phyloP scores from a whole-genome alignment of 176 grass and related monocot genomes.

The Carex parvula region DNA sequence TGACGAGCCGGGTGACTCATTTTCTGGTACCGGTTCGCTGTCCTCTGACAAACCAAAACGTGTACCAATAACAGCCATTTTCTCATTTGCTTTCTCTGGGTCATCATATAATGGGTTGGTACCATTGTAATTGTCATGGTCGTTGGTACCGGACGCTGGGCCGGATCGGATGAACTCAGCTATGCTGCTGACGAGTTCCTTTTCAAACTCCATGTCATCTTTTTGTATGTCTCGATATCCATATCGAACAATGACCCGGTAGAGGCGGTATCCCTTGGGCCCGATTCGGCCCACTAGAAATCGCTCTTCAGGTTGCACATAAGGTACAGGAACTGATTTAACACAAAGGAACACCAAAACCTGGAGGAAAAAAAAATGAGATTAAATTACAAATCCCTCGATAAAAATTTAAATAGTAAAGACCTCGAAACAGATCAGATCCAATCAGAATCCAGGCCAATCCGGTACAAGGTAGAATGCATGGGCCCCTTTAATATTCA shows the following conservation, averaged over 20 bases:
- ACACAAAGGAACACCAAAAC: slow-evolving; percentile 79
- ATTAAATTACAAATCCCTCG: background rate
- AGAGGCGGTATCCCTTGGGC: slow-evolving; percentile 62
- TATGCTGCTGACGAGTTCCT: slow-evolving; percentile 71
- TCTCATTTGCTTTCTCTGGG: slow-evolving; percentile 39
- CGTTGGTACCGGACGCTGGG: background rate
- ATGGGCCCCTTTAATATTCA: too few species aligned
- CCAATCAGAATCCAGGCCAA: too few species aligned
- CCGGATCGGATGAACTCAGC: slow-evolving; percentile 74
- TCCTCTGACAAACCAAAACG: slow-evolving; percentile 49
- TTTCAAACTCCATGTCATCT: slow-evolving; percentile 77
- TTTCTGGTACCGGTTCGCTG: slow-evolving; percentile 10
- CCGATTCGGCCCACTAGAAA: slow-evolving; percentile 78
- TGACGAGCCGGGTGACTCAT: slow-evolving; percentile 15
- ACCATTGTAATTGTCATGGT: slow-evolving; percentile 16
- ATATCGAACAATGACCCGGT: slow-evolving; percentile 73
- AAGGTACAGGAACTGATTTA: slow-evolving; percentile 62
- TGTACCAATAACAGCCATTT: slow-evolving; percentile 47
- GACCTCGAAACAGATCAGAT: background rate
- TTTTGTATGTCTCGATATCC: slow-evolving; percentile 80
- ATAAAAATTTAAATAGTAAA: background rate
- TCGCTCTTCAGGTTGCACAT: slow-evolving; percentile 49
- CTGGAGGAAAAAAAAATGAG: slow-evolving; percentile 37
- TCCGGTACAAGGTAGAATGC: too few species aligned
- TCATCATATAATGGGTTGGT: slow-evolving; percentile 30